Evolutionary conservation across 2,329 filamentous ascomycete genomes (phyloP), one percentile per base, ranked within the genome.

Genomic region (Pseudogymnoascus sp.): DNA sequence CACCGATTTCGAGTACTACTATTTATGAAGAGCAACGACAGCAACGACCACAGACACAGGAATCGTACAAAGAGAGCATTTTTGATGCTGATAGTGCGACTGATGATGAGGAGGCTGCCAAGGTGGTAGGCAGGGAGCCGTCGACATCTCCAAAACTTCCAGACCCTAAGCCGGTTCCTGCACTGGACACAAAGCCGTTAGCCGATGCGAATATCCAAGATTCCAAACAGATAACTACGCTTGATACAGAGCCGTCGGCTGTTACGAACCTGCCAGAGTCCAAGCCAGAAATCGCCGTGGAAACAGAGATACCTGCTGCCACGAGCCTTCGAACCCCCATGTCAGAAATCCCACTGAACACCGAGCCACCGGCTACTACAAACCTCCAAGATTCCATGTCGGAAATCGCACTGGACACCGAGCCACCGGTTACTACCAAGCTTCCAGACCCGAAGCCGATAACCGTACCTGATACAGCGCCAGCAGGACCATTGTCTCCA

Each of bases 51-150:
- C 65, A 63, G 40, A 70, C 68, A 2, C 62, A 63, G 33, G 68
- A 69, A 35, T 72, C 67, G 59, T 72, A 68, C 52, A 59, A 67
- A 52, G 71, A 72, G 63, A 69, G 64, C 59, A 66, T 73, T 25
- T 72, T 72, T 62, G 70, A 72, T 65, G 70, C 70, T n/a, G 71
- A 71, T 29, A 35, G 45, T 21, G 31, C 27, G 18, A 37, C 27
- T 31, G 35, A 58, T 61, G 60, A 45, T 4, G 42, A 59, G 48
- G 42, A 58, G 29, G 48, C 29, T 55, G 48, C 48, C 1, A 55
- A 21, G 29, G 29, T 55, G 48, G 29, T 13, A 5, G 48, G 48
- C 18, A 55, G 48, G 15, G 48, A 55, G 48, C 48, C 48, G 3
- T 55, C 48, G 5, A 55, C 48, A 6, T 55, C 48, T 33, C 48